Evolutionary conservation across 2,329 filamentous ascomycete species (phyloP).

Genomic region (Aspergillus fructus): DNA sequence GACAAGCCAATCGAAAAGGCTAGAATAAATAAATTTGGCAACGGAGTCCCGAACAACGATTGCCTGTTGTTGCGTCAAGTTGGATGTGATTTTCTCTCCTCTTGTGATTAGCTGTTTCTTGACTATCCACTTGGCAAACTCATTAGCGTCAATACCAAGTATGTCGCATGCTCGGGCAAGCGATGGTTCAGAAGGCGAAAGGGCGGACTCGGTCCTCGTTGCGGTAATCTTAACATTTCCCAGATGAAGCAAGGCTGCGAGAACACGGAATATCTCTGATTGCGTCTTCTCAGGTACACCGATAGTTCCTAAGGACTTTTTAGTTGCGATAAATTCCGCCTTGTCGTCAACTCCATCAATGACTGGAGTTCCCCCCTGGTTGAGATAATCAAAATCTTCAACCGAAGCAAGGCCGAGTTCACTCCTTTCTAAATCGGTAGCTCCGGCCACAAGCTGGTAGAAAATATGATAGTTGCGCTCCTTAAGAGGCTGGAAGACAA

Average conservation of each 20-base stretch:
- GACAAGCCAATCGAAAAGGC: constrained; percentile 98
- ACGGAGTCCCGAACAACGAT: constrained; percentile 95
- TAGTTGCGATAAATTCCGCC: constrained; percentile 86
- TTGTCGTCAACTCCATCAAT: constrained; percentile 97
- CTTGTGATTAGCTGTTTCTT: constrained; percentile 98
- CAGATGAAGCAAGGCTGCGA: constrained; percentile 88
- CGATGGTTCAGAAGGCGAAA: constrained; percentile 77
- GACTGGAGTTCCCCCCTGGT: constrained; percentile 85
- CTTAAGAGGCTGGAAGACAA: constrained; percentile 96
- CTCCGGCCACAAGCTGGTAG: constrained; percentile 92
- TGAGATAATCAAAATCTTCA: constrained; percentile 93
- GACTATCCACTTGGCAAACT: constrained; percentile 96
- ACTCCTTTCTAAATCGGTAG: constrained; percentile 78
- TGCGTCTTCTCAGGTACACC: constrained; percentile 76
- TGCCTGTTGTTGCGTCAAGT: constrained; percentile 89
- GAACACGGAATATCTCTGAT: constrained; percentile 79
- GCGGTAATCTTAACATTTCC: constrained; percentile 96
- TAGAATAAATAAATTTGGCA: constrained; percentile 98
- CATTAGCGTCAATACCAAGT: constrained; percentile 78
- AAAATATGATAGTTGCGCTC: constrained; percentile 99
- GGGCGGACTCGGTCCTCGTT: constrained; percentile 80
- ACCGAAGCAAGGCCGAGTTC: constrained; percentile 76
- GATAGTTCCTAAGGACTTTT: constrained; percentile 81
- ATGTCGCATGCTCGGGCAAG: constrained; percentile 78
- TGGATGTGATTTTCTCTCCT: constrained; percentile 96